Base-by-base conservation (phyloP, 2,329 filamentous ascomycete genomes). In the Nemania bipapillata region DNA sequence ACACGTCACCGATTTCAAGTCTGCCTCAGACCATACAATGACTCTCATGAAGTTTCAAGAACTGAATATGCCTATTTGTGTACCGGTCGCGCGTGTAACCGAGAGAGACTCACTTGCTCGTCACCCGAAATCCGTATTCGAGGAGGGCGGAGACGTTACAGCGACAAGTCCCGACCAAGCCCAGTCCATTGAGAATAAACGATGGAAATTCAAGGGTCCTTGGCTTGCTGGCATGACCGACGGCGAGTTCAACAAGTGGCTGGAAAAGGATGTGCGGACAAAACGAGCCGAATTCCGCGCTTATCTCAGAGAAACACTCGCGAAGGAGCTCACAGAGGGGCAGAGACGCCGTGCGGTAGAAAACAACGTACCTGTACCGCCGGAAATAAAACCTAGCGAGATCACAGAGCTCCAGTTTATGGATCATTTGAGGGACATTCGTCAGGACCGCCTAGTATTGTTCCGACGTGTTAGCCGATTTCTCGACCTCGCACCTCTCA, bases 1-100 rank as follows among this genome's bases (percentile, higher is more conserved):
- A 81, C 91, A 94, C 79, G 86, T 97, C 73, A 97, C 94, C 77
- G 94, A 97, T 77, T 98, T 94, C 80, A 86, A 89, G 71, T 94
- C 92, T 42, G 92, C 94, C 0, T 87, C 90, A 65, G 93, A 97
- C 79, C 93, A 97, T 80, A 87, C 90, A 59, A 83, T 93, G 73
- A 94, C 93, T 7, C 83, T 96, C 64, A 85, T 89, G 77, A 98
- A 97, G 83, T 97, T 91, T 83, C 91, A 93, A 78, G 92, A 97
- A 79, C 85, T 97, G 78, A 86, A 88, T 66, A 81, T 97, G 62
- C 89, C 92, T 5, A 82, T 97, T 68, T 86, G 90, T 20, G 83
- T 88, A 1, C 86, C 86, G 0, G 17, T 53, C 12, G 37, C 57
- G 4, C 45, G 69, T 12, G 1, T 68, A n/a, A 71, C 52, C 2